phyloP scores from a whole-genome alignment of 495 filamentous ascomycete genomes.

The Darksidea phi region DNA sequence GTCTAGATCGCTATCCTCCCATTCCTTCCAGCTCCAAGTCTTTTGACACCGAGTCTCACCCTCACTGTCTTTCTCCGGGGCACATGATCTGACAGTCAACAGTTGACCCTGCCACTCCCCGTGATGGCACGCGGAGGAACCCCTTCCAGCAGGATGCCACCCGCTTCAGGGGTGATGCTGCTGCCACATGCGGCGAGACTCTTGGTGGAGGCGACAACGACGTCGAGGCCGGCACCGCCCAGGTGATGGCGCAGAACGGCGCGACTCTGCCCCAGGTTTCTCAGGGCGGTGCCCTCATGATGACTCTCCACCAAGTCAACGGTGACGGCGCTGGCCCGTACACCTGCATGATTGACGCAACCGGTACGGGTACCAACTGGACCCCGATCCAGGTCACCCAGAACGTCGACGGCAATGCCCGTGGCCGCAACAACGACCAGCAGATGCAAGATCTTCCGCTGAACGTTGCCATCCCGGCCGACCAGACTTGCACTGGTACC shows the following conservation, averaged over 20 bases:
- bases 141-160: conserved; percentile 57
- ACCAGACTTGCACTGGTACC: conserved; percentile 53
- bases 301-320: conserved; percentile 59
- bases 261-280: conserved; percentile 54
- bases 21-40: not conserved
- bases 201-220: conserved; percentile 48
- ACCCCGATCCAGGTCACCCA: conserved; percentile 29
- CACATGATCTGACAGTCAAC: conserved; percentile 15
- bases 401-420: conserved; percentile 35
- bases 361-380: conserved; percentile 47
- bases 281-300: conserved; percentile 48
- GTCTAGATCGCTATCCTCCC: not conserved
- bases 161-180: conserved; percentile 48
- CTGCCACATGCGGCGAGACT: conserved; percentile 35
- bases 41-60: not conserved
- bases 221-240: conserved; percentile 49
- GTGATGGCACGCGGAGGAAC: conserved; percentile 51
- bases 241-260: conserved; percentile 44
- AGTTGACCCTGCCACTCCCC: conserved; percentile 52
- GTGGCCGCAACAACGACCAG: conserved; percentile 27
- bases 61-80: not conserved
- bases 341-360: conserved; percentile 52
- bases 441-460: conserved; percentile 36
- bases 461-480: conserved; percentile 48
- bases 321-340: conserved; percentile 57